These are phyloP conservation scores for Phytomonas serpens DNA, from an alignment of 208 protist genomes.

Conservation along the genomic window DNA sequence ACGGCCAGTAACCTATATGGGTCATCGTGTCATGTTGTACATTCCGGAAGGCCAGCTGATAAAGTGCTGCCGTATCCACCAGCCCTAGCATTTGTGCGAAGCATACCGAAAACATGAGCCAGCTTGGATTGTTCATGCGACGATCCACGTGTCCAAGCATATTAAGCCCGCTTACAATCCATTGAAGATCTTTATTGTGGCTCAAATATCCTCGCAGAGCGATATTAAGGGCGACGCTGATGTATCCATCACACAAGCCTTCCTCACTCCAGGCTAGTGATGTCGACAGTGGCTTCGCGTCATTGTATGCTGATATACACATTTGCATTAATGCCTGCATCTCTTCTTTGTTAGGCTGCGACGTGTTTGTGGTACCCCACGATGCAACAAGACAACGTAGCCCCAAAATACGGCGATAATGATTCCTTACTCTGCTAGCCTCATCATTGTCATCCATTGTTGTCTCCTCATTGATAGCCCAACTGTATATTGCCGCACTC, in stretches of 20 bases:
- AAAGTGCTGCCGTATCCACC: constrained; percentile 42
- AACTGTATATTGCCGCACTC: constrained; percentile 44
- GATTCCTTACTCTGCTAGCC: constrained; percentile 18
- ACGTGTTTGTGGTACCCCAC: constrained; percentile 31
- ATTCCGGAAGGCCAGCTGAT: constrained; percentile 76
- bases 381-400: constrained; percentile 60
- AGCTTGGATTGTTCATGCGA: constrained; percentile 67
- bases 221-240: constrained; percentile 63
- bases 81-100: constrained; percentile 64
- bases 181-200: constrained; percentile 21
- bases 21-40: constrained; percentile 87
- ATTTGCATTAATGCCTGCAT: constrained; percentile 33
- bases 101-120: constrained; percentile 65
- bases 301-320: constrained; percentile 38
- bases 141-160: constrained; percentile 48
- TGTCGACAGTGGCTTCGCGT: constrained; percentile 37
- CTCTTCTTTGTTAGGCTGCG: constrained; percentile 21
- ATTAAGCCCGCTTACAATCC: constrained; percentile 39
- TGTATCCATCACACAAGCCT: constrained; percentile 75
- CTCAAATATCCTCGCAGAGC: constrained; percentile 50
- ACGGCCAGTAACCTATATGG: constrained; percentile 78
- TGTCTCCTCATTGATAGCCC: constrained; percentile 22
- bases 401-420: constrained; percentile 59
- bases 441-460: background rate
- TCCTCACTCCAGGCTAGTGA: constrained; percentile 76